phyloP scores from a whole-genome alignment of 108 stramenopile genomes.

The Skeletonema menzelii region DNA sequence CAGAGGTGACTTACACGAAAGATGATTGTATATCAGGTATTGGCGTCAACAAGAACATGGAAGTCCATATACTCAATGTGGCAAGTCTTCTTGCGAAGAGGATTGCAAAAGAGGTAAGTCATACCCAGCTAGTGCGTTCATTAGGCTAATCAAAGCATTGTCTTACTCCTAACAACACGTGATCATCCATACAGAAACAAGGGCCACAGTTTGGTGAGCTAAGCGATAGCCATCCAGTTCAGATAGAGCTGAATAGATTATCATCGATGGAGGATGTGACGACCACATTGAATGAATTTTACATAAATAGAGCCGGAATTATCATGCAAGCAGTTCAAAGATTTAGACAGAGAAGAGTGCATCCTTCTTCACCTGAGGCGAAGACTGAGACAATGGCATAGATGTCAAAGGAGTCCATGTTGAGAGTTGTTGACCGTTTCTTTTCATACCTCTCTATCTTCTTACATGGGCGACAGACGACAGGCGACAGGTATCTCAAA shows the following conservation, averaged over 20 bases:
- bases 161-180: neutral
- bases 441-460: too few relatives aligned
- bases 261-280: constrained; percentile 7
- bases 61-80: constrained; percentile 39
- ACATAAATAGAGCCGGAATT: constrained; percentile 5
- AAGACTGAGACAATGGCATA: neutral
- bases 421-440: too few relatives aligned
- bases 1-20: constrained; percentile 5
- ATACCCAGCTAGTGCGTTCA: neutral
- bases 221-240: constrained; percentile 21
- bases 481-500: too few relatives aligned
- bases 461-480: too few relatives aligned
- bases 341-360: constrained; percentile 8
- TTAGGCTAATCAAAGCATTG: neutral
- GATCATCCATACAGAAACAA: constrained; percentile 20
- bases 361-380: neutral
- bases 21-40: constrained; percentile 32
- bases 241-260: constrained; percentile 1
- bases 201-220: constrained; percentile 38
- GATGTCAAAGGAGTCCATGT: too few relatives aligned
- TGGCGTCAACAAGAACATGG: constrained; percentile 18
- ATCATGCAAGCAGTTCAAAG: constrained; percentile 11
- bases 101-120: constrained; percentile 28
- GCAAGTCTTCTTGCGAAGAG: constrained; percentile 35
- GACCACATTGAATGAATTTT: constrained; percentile 18